Evolutionary conservation across 495 filamentous ascomycete genomes (phyloP), one percentile per base, ranked within the genome.

Genomic region (Aspergillus sparsus): DNA sequence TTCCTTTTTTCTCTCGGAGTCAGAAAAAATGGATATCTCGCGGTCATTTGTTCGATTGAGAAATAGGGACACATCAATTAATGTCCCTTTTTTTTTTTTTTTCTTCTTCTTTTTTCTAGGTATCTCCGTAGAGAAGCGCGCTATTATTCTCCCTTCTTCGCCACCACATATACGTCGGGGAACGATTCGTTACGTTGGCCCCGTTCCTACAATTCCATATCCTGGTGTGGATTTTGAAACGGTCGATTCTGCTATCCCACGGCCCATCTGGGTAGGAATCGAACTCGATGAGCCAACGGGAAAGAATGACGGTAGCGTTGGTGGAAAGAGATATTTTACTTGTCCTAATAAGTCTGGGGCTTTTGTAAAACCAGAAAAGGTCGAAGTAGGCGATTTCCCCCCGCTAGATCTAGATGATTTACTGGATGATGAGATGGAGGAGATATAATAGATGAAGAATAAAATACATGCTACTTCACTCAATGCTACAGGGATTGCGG

Each of bases 361-460:
- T 31, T 96, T 97, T 71, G 91, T 97, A 9, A 83, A 92, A 69
- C 89, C 94, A 34, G 94, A 97, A 64, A 83, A 92, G 68, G 85
- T 97, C 7, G 89, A 97, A 74, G 83, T 92, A 27, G 94, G 94
- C 27, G 90, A 97, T 64, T 97, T 83, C 61, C 85, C 86, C n/a
- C 82, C 83, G 15, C 61, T 87, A 58, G 80, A 72, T 6, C 49
- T 84, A 45, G 80, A 77, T 46, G 81, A 83, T 36, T 50, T 54
- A 16, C 61, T 90, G 36, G 83, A 89, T 62, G 90, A 91, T 67
- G 92, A 92, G 58, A 85, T 95, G 85, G 93, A 96, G 73, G 92
- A 94, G 76, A 90, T 94, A 44, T 93, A 57, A 49, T n/a, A 39
- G 18, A 13, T 13, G 34, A 12, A 31, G 7, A n/a, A n/a, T n/a